Percentiles rank a stretch among this genome's conserved stretches.
Conservation (phyloP, 192 early-diverging fungal genomes). For the Irineochytrium annulatum region DNA sequence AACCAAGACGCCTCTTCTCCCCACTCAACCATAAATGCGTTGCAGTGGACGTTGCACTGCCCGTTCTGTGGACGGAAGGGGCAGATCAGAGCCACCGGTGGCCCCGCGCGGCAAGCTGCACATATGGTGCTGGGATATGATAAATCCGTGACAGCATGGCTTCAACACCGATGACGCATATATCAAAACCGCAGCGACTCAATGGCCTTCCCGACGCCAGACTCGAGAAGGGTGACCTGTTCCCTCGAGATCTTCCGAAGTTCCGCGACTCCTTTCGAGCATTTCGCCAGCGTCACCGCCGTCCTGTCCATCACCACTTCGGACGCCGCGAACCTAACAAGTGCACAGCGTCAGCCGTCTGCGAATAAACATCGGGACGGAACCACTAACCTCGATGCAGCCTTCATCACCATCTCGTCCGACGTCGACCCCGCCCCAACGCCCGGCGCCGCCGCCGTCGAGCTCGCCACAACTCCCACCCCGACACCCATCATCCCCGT, state of each 20-base stretch:
- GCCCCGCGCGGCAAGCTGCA: background rate
- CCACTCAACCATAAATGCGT: no score
- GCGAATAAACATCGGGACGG: no score
- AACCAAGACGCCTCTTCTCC: no score
- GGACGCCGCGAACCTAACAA: background rate
- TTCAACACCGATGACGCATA: background rate
- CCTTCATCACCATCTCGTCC: no score
- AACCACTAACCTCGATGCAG: no score
- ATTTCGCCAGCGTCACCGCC: background rate
- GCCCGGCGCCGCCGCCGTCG: no score
- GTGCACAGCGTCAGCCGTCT: no score
- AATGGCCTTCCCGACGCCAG: background rate
- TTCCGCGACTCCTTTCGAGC: background rate
- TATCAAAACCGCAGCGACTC: background rate
- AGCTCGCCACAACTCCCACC: no score
- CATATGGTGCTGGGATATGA: background rate
- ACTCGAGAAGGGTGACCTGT: background rate
- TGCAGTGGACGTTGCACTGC: no score
- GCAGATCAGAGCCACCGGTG: background rate
- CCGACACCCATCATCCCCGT: no score
- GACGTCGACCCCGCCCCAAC: no score
- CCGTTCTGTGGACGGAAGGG: no score
- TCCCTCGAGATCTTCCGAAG: background rate
- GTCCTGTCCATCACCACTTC: slow-evolving; percentile 2
- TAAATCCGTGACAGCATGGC: background rate